These are phyloP conservation scores for rapeseed (Brassica napus) DNA, from an alignment of 345 rosid genomes.

Conservation along the genomic window DNA sequence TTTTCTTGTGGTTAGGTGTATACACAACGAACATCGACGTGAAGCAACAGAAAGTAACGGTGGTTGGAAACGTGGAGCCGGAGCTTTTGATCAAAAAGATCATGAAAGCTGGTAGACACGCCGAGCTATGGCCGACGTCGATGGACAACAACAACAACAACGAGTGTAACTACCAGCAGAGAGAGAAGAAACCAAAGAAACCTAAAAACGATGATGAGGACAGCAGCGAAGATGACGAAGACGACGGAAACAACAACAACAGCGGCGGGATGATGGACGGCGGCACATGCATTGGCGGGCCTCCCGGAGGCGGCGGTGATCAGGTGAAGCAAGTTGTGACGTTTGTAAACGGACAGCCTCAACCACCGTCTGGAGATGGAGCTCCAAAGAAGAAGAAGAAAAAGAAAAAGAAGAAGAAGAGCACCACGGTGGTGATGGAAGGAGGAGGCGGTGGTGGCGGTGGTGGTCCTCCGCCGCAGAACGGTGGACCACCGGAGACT, in stretches of 20 bases:
- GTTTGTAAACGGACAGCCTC: conserved; percentile 41
- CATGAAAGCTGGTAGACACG: conserved; percentile 68
- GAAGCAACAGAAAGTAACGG: conserved; percentile 68
- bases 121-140: conserved; percentile 67
- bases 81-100: conserved; percentile 67
- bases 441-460: conserved; percentile 5
- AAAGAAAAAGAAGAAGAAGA: conserved; percentile 54
- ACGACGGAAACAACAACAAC: conserved; percentile 29
- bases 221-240: conserved; percentile 46
- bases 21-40: conserved; percentile 61
- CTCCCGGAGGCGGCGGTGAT: conserved; percentile 20
- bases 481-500: conserved; percentile 40
- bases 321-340: conserved; percentile 42
- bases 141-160: conserved; percentile 20
- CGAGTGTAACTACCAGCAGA: conserved; percentile 23
- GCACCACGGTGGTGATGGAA: conserved; percentile 25
- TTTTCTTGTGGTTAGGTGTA: conserved; percentile 52
- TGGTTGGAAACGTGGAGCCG: conserved; percentile 64
- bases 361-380: conserved; percentile 35
- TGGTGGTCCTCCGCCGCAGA: conserved; percentile 35
- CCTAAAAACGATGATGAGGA: conserved; percentile 44
- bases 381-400: conserved; percentile 73
- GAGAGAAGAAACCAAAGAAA: conserved; percentile 50
- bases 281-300: conserved; percentile 1
- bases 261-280: background rate